phyloP scores from a whole-genome alignment of 495 filamentous ascomycete species.

The Hyaloscypha hepaticicola region DNA sequence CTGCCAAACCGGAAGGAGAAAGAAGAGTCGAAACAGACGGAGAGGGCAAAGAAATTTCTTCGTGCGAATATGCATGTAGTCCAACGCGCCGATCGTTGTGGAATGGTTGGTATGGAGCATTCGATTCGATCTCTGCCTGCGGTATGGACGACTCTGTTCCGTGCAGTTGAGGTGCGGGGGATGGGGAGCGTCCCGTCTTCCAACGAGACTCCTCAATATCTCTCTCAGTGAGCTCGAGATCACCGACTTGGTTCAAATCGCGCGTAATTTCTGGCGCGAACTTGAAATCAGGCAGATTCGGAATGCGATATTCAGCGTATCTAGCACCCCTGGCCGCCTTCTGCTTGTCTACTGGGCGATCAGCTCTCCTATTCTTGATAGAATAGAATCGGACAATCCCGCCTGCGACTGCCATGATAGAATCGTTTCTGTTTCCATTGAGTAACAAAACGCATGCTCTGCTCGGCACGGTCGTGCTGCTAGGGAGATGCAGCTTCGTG shows the following conservation, averaged over 20 bases:
- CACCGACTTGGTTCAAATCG: conserved; percentile 47
- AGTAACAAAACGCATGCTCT: conserved; percentile 59
- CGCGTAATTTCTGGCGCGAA: conserved; percentile 43
- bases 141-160: conserved; percentile 60
- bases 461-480: conserved; percentile 41
- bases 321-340: conserved; percentile 54
- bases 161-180: conserved; percentile 19
- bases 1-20: neutral
- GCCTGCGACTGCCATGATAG: conserved; percentile 57
- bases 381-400: conserved; percentile 66
- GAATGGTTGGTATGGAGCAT: conserved; percentile 86
- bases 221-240: conserved; percentile 46
- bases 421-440: conserved; percentile 48
- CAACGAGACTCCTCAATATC: conserved; percentile 39
- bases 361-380: conserved; percentile 48
- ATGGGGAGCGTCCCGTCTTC: conserved; percentile 29
- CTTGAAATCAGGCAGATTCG: conserved; percentile 51
- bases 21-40: conserved; percentile 31
- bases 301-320: conserved; percentile 65
- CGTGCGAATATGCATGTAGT: conserved; percentile 57
- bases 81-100: conserved; percentile 80
- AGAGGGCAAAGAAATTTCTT: conserved; percentile 10
- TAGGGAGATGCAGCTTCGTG: conserved; percentile 75
- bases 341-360: conserved; percentile 45
- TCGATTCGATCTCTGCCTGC: conserved; percentile 90